phyloP scores from a whole-genome alignment of 345 rosid genomes.

The Viola odorata region DNA sequence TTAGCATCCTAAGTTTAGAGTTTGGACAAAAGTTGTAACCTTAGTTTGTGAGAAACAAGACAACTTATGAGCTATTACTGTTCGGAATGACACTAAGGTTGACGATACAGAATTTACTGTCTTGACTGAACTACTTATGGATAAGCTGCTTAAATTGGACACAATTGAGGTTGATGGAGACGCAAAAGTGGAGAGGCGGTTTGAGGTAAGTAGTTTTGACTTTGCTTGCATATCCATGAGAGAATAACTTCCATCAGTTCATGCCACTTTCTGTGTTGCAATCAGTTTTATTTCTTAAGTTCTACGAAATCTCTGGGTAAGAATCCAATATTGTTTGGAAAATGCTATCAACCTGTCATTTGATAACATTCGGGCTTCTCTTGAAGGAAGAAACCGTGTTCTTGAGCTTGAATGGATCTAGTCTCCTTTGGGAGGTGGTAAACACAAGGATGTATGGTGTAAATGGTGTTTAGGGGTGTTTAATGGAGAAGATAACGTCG shows the following conservation, averaged over 20 bases:
- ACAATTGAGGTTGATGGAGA: constrained; percentile 45
- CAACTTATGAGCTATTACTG: not conserved
- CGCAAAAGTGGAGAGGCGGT: constrained; percentile 42
- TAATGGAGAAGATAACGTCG: too few relatives aligned
- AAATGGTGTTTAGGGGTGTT: too few relatives aligned
- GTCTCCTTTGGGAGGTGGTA: too few relatives aligned
- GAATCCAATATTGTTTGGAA: not conserved
- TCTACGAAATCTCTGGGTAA: not conserved
- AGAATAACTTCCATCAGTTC: not conserved
- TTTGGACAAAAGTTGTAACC: not conserved
- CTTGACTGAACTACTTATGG: constrained; percentile 43
- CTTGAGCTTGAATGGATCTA: too few relatives aligned
- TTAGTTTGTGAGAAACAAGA: not conserved
- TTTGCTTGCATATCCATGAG: not conserved
- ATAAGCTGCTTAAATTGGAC: constrained; percentile 45
- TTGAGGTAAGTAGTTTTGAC: constrained; percentile 31
- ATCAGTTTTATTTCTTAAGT: not conserved
- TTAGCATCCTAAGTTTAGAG: constrained; percentile 1
- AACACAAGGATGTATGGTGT: too few relatives aligned
- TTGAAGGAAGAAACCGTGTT: too few relatives aligned
- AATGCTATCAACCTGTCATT: too few relatives aligned
- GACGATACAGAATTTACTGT: constrained; percentile 37
- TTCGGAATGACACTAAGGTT: constrained; percentile 28
- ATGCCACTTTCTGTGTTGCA: not conserved
- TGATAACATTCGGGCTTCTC: too few relatives aligned